phyloP scores from a whole-genome alignment of 2,329 filamentous ascomycete species.

The Colletotrichum sp. region DNA sequence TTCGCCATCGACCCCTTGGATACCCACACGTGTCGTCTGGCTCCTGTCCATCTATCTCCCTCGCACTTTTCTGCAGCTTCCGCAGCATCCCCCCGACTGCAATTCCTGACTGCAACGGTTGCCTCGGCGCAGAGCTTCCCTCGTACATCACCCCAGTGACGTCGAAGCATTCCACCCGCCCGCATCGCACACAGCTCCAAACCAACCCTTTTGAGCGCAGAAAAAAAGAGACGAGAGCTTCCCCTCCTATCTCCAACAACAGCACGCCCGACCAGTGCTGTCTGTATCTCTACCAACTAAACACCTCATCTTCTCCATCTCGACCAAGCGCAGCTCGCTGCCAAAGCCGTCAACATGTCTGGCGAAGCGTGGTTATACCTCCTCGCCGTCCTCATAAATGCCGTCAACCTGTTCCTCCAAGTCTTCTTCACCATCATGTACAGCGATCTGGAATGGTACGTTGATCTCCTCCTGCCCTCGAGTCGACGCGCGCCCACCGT shows the following conservation, averaged over 20 bases:
- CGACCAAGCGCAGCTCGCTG: conserved; percentile 6
- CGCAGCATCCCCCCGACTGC: not conserved
- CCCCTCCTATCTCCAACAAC: conserved; percentile 2
- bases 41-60: not conserved
- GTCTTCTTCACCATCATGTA: conserved; percentile 99
- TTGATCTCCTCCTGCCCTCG: conserved; percentile 23
- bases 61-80: not conserved
- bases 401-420: conserved; percentile 99
- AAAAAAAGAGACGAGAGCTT: not conserved
- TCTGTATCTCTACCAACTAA: not conserved
- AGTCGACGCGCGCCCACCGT: not conserved
- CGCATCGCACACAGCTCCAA: conserved; percentile 10
- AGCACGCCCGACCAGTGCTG: not conserved
- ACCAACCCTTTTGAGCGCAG: not conserved
- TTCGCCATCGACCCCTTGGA: not conserved
- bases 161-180: conserved; percentile 17
- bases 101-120: conserved; percentile 1
- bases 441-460: conserved; percentile 98
- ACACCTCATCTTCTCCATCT: not conserved
- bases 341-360: conserved; percentile 68
- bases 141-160: conserved; percentile 20
- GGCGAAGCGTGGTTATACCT: conserved; percentile 99
- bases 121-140: conserved; percentile 1
- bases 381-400: conserved; percentile 97
- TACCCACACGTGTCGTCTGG: conserved; percentile 6